Base-by-base conservation (phyloP, 2,329 filamentous ascomycete species). In the Nothopassalora personata region DNA sequence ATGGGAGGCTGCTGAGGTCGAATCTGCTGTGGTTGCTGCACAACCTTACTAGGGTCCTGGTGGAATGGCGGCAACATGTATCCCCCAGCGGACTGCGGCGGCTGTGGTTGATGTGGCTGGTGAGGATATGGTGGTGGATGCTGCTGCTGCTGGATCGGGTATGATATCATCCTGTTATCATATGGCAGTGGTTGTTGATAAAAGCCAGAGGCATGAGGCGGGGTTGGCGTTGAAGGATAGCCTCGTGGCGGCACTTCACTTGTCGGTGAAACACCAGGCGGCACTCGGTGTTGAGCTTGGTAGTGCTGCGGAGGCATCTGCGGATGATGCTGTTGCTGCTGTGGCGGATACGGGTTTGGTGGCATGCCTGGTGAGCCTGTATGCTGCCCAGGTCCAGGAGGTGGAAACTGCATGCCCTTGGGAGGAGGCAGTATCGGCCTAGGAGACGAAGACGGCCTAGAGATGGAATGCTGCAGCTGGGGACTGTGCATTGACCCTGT, bases 61-160 rank as follows among this genome's bases (percentile, higher is more conserved):
- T 74, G 75, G 64, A 80, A 80, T 4, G 77, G 77, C 50, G 77
- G 76, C 36, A 80, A 70, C 74, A 79, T 78, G 59, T 76, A 74
- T 15, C 77, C 78, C 52, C 77, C 68, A 46, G 54, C 52, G 18
- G 58, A 62, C 30, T 76, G 76, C 45, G 73, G 72, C 13, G 74
- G 72, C 34, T 73, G 73, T 8, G 57, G 56, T n/a, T 59, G 60
- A 49, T 67, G 66, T 11, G 63, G 54, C 34, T 69, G 68, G 55
- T 71, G 64, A 27, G 68, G 72, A 28, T 61, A 64, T 9, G 58
- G 65, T 6, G 58, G 60, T 28, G 59, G 64, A n/a, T 67, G 70
- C 27, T 71, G 71, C 5, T 36, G 53, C 33, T 69, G 66, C 19
- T 64, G 65, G 31, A 64, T 57, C 53, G 71, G 68, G 58, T 75